phyloP scores from a whole-genome alignment of 805 yeast species.

The Saturnispora besseyi region DNA sequence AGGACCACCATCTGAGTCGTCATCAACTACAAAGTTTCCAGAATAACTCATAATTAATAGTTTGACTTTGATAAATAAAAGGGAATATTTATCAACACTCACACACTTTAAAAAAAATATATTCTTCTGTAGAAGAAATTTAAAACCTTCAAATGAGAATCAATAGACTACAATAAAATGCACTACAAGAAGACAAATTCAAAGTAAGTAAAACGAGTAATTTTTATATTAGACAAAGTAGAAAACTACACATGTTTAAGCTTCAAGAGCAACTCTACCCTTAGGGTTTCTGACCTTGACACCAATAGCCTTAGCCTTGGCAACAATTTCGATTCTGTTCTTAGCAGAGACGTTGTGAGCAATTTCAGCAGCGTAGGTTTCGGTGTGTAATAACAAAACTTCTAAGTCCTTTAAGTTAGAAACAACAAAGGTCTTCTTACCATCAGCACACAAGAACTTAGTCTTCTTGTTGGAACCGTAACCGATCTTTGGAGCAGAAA shows the following conservation, averaged over 20 bases:
- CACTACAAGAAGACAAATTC: neutral
- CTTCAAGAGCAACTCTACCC: conserved; percentile 97
- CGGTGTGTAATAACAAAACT: conserved; percentile 91
- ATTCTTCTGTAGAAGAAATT: neutral
- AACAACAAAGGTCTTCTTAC: conserved; percentile 95
- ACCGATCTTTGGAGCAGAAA: conserved; percentile 99
- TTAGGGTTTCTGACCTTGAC: conserved; percentile 98
- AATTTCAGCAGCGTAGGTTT: conserved; percentile 99
- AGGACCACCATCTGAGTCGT: conserved; percentile 12
- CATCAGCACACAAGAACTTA: conserved; percentile 90
- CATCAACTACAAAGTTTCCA: conserved; percentile 12
- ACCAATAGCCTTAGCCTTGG: conserved; percentile 97
- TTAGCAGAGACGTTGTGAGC: conserved; percentile 97
- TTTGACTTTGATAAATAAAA: neutral
- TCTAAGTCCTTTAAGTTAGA: conserved; percentile 91
- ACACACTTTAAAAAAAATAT: neutral
- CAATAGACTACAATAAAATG: too few relatives aligned
- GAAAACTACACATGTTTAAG: conserved; percentile 40
- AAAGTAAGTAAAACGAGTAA: conserved; percentile 1
- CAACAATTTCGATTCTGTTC: conserved; percentile 94
- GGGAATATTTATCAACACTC: neutral
- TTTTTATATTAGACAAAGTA: conserved; percentile 2
- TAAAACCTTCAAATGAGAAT: too few relatives aligned
- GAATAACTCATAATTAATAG: conserved; percentile 9
- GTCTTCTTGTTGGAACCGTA: conserved; percentile 99